Evolutionary conservation across 2,329 filamentous ascomycete species (phyloP).

Genomic region (Colletotrichum cereale): DNA sequence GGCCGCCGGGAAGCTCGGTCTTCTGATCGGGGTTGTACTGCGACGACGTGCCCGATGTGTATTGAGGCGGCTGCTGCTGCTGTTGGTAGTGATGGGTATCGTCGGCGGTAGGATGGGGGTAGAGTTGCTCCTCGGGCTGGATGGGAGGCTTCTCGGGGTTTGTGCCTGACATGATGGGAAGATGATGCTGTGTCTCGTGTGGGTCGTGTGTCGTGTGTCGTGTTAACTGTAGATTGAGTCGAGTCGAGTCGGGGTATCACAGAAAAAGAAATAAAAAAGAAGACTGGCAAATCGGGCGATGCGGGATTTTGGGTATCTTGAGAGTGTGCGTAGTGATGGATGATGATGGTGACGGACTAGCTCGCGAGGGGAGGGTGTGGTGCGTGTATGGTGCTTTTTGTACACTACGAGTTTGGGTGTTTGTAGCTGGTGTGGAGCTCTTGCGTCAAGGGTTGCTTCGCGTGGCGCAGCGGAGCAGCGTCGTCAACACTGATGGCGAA

Average conservation of each 20-base stretch:
- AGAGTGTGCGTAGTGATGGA: not conserved
- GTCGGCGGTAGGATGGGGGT: constrained; percentile 35
- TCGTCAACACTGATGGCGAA: constrained; percentile 30
- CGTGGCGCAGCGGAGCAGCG: constrained; percentile 31
- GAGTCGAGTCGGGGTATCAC: no score
- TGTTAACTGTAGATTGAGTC: not conserved
- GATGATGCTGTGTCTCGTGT: not conserved
- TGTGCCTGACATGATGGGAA: constrained; percentile 24
- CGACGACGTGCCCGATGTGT: constrained; percentile 23
- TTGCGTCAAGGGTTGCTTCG: not conserved
- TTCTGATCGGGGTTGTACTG: constrained; percentile 21
- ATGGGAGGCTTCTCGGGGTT: constrained; percentile 41
- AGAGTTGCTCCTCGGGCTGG: constrained; percentile 35
- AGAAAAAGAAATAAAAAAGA: no score
- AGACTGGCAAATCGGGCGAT: not conserved
- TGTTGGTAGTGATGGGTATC: constrained; percentile 4
- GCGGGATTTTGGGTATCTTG: constrained; percentile 14
- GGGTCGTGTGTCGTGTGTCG: not conserved
- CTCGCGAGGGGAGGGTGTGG: not conserved
- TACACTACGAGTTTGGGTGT: no score
- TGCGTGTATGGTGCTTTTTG: constrained; percentile 16
- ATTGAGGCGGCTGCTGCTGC: constrained; percentile 24
- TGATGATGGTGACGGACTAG: not conserved
- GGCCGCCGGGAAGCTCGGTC: constrained; percentile 27
- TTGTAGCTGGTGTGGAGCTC: not conserved